These are phyloP conservation scores for Rubia tinctorum DNA, from an alignment of 305 asterid genomes.

Conservation along the genomic window DNA sequence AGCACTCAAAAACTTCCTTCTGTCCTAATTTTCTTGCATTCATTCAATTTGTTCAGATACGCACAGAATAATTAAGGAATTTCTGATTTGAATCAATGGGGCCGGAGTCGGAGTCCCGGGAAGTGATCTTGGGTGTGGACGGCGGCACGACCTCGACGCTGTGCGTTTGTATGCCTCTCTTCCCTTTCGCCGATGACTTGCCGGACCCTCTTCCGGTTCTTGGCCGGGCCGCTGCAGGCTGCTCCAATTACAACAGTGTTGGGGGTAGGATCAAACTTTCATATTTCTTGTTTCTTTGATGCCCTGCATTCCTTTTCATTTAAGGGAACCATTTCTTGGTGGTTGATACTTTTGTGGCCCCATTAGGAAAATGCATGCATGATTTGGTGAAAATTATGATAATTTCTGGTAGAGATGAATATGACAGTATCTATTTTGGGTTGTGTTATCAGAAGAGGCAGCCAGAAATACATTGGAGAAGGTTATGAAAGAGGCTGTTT, in stretches of 20 bases:
- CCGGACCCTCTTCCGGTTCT: slow-evolving; percentile 76
- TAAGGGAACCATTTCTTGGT: neutral
- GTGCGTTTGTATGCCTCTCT: slow-evolving; percentile 79
- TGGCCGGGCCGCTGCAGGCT: slow-evolving; percentile 75
- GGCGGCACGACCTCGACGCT: slow-evolving; percentile 93
- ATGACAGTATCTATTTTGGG: neutral
- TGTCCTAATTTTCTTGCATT: neutral
- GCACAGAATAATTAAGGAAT: neutral
- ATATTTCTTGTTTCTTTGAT: neutral
- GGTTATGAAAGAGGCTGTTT: slow-evolving; percentile 67
- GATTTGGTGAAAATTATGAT: neutral
- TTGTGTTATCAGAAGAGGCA: slow-evolving; percentile 46
- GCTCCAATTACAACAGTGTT: slow-evolving; percentile 91
- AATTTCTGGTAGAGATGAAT: neutral
- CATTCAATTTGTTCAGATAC: neutral
- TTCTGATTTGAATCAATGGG: slow-evolving; percentile 12
- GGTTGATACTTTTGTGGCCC: neutral
- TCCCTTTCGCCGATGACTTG: slow-evolving; percentile 44
- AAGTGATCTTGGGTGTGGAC: slow-evolving; percentile 78
- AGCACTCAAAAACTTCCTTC: neutral
- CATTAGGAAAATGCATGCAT: neutral
- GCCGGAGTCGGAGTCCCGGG: slow-evolving; percentile 17
- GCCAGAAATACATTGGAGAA: slow-evolving; percentile 71
- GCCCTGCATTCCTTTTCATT: neutral
- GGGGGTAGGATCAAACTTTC: slow-evolving; percentile 54